A percentile compares a stretch with the other conserved stretches of the same genome.
Evolutionary conservation across 495 filamentous ascomycete genomes (phyloP).

Genomic region (Penicillium crystallinum): DNA sequence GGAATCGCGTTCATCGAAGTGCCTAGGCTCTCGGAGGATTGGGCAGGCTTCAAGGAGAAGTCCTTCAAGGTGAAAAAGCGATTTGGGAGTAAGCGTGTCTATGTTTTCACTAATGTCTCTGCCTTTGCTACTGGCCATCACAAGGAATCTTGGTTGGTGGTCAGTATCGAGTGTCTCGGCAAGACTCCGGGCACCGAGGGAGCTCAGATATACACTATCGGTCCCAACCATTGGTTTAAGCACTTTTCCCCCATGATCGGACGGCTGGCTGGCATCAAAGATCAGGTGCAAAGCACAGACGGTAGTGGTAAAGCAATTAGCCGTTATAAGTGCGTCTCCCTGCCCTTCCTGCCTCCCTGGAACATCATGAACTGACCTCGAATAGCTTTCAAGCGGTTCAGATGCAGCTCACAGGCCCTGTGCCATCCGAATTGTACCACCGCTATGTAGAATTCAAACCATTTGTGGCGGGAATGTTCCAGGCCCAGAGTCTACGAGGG

Average conservation of each 20-base stretch:
- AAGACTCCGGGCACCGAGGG: constrained; percentile 64
- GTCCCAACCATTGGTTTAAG: constrained; percentile 69
- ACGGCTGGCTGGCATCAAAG: constrained; percentile 71
- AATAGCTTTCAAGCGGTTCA: constrained; percentile 87
- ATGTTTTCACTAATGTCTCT: constrained; percentile 61
- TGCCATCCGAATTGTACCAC: constrained; percentile 74
- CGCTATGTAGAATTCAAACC: constrained; percentile 90
- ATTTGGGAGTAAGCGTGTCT: constrained; percentile 79
- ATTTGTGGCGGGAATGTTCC: constrained; percentile 86
- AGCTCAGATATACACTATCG: constrained; percentile 72
- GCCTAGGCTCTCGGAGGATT: constrained; percentile 51
- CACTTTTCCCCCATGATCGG: constrained; percentile 90
- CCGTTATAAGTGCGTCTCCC: constrained; percentile 62
- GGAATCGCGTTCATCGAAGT: constrained; percentile 73
- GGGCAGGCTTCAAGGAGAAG: constrained; percentile 61
- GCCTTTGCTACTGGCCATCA: constrained; percentile 49
- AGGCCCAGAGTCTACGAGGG: constrained; percentile 65
- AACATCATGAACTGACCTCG: constrained; percentile 3
- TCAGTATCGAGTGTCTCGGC: constrained; percentile 73
- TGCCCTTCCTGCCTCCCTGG: neutral
- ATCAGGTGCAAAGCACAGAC: constrained; percentile 43
- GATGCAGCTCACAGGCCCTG: constrained; percentile 79
- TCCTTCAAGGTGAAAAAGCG: constrained; percentile 73
- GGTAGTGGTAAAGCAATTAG: constrained; percentile 45
- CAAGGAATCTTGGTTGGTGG: constrained; percentile 54